A percentile compares a stretch with the other conserved stretches of the same genome.
Evolutionary conservation across 2,329 filamentous ascomycete species (phyloP).

Genomic region (Colletotrichum phormii): DNA sequence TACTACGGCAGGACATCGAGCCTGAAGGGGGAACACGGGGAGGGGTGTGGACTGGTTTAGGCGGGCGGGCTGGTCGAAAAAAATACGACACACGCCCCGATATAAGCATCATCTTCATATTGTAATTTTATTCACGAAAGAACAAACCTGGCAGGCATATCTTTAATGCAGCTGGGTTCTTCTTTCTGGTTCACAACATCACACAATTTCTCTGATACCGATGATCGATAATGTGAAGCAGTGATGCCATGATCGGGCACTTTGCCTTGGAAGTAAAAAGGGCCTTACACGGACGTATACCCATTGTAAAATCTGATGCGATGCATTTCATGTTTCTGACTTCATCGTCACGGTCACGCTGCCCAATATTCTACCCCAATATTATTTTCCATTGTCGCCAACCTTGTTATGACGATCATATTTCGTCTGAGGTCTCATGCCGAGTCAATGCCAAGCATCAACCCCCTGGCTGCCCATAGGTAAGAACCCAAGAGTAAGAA

Average conservation of each 20-base stretch:
- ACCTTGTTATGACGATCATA: not conserved
- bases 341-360: not conserved
- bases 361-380: not conserved
- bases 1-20: not conserved
- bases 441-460: slow-evolving; percentile 2
- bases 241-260: not conserved
- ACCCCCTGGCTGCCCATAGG: not conserved
- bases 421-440: not conserved
- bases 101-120: slow-evolving; percentile 29
- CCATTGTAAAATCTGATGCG: not conserved
- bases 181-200: not conserved
- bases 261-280: not conserved
- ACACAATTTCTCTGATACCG: not conserved
- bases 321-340: not conserved
- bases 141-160: not conserved
- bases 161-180: not conserved
- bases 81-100: not conserved
- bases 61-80: not conserved
- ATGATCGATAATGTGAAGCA: not conserved
- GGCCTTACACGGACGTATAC: not conserved
- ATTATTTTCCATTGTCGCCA: too few species aligned
- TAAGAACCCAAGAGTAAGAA: not conserved
- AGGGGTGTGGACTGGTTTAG: slow-evolving; percentile 5
- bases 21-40: not conserved
- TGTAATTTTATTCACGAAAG: slow-evolving; percentile 28